phyloP scores from a whole-genome alignment of 495 filamentous ascomycete species.

The Mytilinidion resinicola region DNA sequence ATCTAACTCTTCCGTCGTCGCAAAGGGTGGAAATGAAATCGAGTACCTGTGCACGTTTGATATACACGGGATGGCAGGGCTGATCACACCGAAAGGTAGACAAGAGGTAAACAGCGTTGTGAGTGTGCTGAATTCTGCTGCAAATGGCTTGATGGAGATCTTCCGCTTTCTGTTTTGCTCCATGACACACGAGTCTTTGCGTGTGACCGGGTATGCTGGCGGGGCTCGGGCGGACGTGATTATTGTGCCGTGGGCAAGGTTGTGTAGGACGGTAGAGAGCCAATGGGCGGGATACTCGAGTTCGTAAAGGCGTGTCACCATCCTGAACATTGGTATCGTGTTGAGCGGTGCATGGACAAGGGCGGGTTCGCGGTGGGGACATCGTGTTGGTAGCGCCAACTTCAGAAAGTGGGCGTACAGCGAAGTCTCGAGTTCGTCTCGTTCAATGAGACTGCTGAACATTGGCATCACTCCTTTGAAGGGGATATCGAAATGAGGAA shows the following conservation, averaged over 20 bases:
- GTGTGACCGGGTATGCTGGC: not conserved
- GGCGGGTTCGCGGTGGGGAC: not conserved
- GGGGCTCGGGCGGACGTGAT: not conserved
- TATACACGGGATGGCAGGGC: not conserved
- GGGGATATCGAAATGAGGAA: not conserved
- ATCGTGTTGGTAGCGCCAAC: not conserved
- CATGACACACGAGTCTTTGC: not conserved
- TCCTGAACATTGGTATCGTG: not conserved
- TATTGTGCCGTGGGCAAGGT: not conserved
- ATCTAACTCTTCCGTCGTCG: not conserved
- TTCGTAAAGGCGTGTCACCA: not conserved
- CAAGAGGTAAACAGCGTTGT: not conserved
- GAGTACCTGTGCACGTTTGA: not conserved
- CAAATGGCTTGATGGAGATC: not conserved
- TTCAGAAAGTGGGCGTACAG: not conserved
- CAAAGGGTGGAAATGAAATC: not conserved
- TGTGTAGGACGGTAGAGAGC: not conserved
- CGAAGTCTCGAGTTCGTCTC: not conserved
- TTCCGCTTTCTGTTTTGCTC: not conserved
- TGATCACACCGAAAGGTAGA: not conserved
- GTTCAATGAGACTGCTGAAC: not conserved
- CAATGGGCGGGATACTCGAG: not conserved
- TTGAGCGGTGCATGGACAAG: not conserved
- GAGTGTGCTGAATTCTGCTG: not conserved
- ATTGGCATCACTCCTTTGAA: not conserved